These are phyloP conservation scores for Aschersonia sp. DNA, from an alignment of 2,329 filamentous ascomycete genomes.

Conservation along the genomic window DNA sequence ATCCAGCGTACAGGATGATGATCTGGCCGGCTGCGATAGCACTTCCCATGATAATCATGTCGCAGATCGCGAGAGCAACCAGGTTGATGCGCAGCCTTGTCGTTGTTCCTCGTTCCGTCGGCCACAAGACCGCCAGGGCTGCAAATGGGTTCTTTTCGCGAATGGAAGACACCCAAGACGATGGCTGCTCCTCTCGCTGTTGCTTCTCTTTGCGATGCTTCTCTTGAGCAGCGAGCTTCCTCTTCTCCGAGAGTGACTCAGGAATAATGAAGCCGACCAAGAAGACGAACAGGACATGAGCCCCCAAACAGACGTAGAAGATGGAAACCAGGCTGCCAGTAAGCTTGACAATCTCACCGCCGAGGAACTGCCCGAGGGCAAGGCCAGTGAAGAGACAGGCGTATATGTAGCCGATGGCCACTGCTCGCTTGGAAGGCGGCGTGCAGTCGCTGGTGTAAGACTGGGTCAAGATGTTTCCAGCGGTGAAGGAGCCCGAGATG, in stretches of 20 bases:
- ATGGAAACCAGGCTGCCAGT: conserved; percentile 65
- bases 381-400: conserved; percentile 82
- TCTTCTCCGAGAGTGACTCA: conserved; percentile 65
- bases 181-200: conserved; percentile 13
- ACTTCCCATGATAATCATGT: conserved; percentile 68
- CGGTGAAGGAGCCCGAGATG: conserved; percentile 75
- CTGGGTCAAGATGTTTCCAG: conserved; percentile 59
- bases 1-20: conserved; percentile 69
- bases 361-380: conserved; percentile 69
- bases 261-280: conserved; percentile 61
- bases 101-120: conserved; percentile 47
- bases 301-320: conserved; percentile 67
- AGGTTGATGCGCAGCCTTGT: conserved; percentile 60
- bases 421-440: conserved; percentile 60
- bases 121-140: conserved; percentile 66
- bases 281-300: conserved; percentile 59
- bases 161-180: conserved; percentile 16
- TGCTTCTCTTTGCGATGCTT: conserved; percentile 40
- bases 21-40: conserved; percentile 72
- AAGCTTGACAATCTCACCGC: conserved; percentile 63
- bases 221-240: conserved; percentile 55
- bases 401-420: conserved; percentile 81
- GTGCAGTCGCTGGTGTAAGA: conserved; percentile 88
- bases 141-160: conserved; percentile 52
- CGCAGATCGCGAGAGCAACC: conserved; percentile 63